Evolutionary conservation across 331 rosid genomes (phyloP), one percentile per base, ranked within the genome.

Genomic region (Ulmus americana): DNA sequence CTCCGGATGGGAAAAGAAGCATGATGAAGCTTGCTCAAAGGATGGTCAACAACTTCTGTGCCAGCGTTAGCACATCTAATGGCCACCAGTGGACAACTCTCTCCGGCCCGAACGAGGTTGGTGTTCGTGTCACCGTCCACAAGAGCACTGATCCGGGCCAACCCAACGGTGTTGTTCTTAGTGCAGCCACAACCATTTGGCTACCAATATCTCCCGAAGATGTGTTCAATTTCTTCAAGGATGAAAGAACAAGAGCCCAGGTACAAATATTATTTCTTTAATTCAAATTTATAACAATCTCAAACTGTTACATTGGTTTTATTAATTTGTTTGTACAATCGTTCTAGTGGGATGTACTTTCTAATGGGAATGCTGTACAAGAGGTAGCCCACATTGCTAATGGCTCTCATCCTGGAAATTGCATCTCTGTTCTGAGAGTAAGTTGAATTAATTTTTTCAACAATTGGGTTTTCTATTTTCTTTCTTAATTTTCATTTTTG

Each of bases 21-120:
- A 77, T 92, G 95, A 92, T 92, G 97, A 92, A 84, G 52, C 95
- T 92, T 13, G 95, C 98, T 12, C 98, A 89, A 70, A 81, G 95
- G 71, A 89, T 92, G 98, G 85, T 92, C 3, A 82, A 77, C 54
- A 85, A 83, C 68, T 92, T 92, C 66, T 92, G 96, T 55, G 70
- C 95, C 8, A 85, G 91, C 82, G 80, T 92, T 57, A 74, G 95
- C 69, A 45, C 98, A 56, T 92, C 98, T 6, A 65, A 83, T 0
- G 82, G 97, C 13, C 98, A 85, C 39, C 64, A 83, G 35, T 89
- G 97, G 97, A 89, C 95, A 39, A 86, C 91, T 1, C 86, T 89
- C 49, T 82, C 98, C 0, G 95, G 97, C 49, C 0, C 64, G 71
- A 75, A 86, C n/a, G 98, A 92, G 71, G 77, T 81, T 35, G 95